Base-by-base conservation (phyloP, 371 early-diverging fungal genomes). In the Mortierella sp. region DNA sequence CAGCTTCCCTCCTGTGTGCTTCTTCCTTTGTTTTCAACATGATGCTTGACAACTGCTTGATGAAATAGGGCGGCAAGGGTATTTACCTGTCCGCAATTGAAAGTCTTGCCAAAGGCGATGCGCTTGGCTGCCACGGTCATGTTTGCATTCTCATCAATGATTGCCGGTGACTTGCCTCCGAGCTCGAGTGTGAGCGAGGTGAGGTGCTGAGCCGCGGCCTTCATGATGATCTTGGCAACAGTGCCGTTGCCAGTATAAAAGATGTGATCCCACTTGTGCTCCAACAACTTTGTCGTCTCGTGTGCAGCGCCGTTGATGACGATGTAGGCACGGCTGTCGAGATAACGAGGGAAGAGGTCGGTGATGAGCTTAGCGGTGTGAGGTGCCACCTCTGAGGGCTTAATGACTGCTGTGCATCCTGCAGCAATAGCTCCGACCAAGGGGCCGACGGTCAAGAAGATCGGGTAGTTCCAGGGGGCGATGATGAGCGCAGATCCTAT, bases 211-310 rank as follows among this genome's bases (percentile, higher is more conserved):
- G 92, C 83, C 12, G 94, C 95, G 6, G 94, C 94, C 34, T 62
- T 68, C 84, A 90, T 90, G 31, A 95, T 85, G 34, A 95, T 85
- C 70, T 87, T 89, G 57, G 90, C 97, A 8, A 97, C 95, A 47
- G 83, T 31, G 12, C 91, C 89, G 72, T 85, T 91, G 53, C 98
- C 97, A 3, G 98, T 98, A 79, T 92, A 98, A 55, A 95, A 94
- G 64, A 95, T 96, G 78, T 94, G 92, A 80, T 96, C 95, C 49
- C 90, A 94, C 61, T 80, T 79, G 56, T 89, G 80, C 37, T 82
- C 82, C 30, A 97, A 83, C 65, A 97, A 78, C 32, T 61, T 81
- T 1, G 94, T 92, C 6, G 95, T 89, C 81, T 95, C 92, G 9
- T 85, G 83, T 3, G 90, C 89, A 34, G 82, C 93, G 42, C 97